Evolutionary conservation across 768 basidiomycete species (phyloP).

Genomic region (Cyclocybe aegerita): DNA sequence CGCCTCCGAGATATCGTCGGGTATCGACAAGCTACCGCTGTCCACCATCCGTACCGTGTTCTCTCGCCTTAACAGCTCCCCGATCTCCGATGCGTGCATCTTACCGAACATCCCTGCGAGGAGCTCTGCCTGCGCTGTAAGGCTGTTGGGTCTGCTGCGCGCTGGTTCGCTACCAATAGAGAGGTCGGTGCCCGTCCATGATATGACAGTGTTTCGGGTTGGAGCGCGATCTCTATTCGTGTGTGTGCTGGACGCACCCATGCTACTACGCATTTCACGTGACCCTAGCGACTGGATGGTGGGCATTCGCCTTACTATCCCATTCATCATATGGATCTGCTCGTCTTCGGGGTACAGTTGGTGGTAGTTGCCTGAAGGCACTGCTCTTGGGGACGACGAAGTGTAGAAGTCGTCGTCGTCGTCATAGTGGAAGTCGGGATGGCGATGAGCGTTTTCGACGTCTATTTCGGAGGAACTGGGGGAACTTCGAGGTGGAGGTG

Average conservation of each 20-base stretch:
- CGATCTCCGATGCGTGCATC: conserved; percentile 19
- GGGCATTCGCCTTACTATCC: conserved; percentile 70
- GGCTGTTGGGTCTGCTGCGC: conserved; percentile 34
- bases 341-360: conserved; percentile 43
- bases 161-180: conserved; percentile 24
- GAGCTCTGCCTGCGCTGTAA: conserved; percentile 30
- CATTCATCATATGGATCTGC: conserved; percentile 61
- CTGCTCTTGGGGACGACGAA: conserved; percentile 12
- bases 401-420: conserved; percentile 28
- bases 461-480: conserved; percentile 10
- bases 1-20: conserved; percentile 11
- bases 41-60: conserved; percentile 28
- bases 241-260: conserved; percentile 19
- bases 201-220: conserved; percentile 34
- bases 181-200: conserved; percentile 22
- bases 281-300: conserved; percentile 79
- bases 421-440: conserved; percentile 18
- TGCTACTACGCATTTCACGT: conserved; percentile 45
- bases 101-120: conserved; percentile 21
- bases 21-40: conserved; percentile 4
- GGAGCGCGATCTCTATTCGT: conserved; percentile 26
- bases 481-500: neutral
- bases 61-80: conserved; percentile 27
- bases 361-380: conserved; percentile 32
- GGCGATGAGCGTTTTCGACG: conserved; percentile 12